A percentile compares a stretch with the other conserved stretches of the same genome.
These are phyloP conservation scores for Orbilia javanica DNA, from an alignment of 2,329 filamentous ascomycete genomes.

Conservation along the genomic window DNA sequence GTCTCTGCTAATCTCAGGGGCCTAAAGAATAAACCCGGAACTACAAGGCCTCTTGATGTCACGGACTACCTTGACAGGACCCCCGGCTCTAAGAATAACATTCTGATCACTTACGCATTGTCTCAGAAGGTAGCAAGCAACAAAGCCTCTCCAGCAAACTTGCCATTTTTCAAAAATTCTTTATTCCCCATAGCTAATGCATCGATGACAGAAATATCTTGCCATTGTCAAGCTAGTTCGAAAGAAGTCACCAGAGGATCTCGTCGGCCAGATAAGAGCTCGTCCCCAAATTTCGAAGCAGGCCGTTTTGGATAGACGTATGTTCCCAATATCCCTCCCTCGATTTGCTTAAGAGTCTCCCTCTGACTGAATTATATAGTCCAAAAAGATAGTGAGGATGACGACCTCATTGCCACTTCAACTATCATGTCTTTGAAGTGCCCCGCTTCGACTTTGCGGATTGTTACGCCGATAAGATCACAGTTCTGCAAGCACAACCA, in stretches of 20 bases:
- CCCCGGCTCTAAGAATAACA: conserved; percentile 77
- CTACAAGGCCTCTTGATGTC: conserved; percentile 92
- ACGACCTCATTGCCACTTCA: conserved; percentile 89
- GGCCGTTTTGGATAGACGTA: conserved; percentile 86
- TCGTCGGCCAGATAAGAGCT: conserved; percentile 76
- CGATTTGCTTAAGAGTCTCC: conserved; percentile 10
- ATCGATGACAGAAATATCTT: conserved; percentile 62
- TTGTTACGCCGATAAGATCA: conserved; percentile 83
- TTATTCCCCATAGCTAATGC: conserved; percentile 64
- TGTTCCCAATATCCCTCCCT: conserved; percentile 63
- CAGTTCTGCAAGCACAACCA: conserved; percentile 87
- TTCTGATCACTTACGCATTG: conserved; percentile 91
- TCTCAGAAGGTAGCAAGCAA: conserved; percentile 84
- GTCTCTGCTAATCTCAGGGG: conserved; percentile 94
- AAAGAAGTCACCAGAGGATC: conserved; percentile 76
- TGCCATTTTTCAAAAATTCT: neutral
- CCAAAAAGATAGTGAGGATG: conserved; percentile 77
- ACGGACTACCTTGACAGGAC: conserved; percentile 79
- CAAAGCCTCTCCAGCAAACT: neutral
- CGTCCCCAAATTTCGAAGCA: conserved; percentile 82
- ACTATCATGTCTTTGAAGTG: conserved; percentile 92
- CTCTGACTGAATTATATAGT: conserved; percentile 70
- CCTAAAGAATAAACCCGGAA: conserved; percentile 94
- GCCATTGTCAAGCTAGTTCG: conserved; percentile 81
- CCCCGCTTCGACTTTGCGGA: conserved; percentile 86